phyloP scores from a whole-genome alignment of 768 basidiomycete species.

The Pleurotus tuber-regium region DNA sequence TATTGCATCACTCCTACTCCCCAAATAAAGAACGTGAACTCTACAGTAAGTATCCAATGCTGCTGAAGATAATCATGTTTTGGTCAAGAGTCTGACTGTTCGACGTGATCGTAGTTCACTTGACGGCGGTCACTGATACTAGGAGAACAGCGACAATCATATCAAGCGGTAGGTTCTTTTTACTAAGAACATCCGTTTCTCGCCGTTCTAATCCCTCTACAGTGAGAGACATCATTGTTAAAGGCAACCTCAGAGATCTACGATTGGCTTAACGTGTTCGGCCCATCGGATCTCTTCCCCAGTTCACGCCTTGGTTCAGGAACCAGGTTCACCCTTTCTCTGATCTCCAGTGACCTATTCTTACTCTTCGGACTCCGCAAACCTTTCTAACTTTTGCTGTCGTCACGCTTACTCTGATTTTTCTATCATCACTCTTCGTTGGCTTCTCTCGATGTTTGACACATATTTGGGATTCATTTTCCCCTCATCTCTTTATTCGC shows the following conservation, averaged over 20 bases:
- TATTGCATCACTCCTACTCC: slow-evolving; percentile 63
- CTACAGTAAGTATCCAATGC: slow-evolving; percentile 52
- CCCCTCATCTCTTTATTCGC: too few species aligned
- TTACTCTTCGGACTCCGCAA: too few species aligned
- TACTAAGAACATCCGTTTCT: slow-evolving; percentile 8
- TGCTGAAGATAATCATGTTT: not conserved
- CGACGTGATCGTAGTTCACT: slow-evolving; percentile 51
- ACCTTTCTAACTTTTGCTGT: too few species aligned
- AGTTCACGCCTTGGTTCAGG: not conserved
- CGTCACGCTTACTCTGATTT: not conserved
- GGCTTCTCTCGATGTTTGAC: not conserved
- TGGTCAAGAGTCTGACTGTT: slow-evolving; percentile 6
- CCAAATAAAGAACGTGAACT: slow-evolving; percentile 72
- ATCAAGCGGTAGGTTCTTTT: slow-evolving; percentile 51
- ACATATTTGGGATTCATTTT: not conserved
- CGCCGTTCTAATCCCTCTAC: slow-evolving; percentile 4
- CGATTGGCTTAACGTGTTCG: slow-evolving; percentile 43
- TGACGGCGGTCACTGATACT: slow-evolving; percentile 82
- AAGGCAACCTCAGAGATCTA: slow-evolving; percentile 61
- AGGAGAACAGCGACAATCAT: slow-evolving; percentile 72
- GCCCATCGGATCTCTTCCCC: too few species aligned
- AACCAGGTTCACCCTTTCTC: too few species aligned
- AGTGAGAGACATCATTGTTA: slow-evolving; percentile 74
- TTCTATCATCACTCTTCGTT: not conserved
- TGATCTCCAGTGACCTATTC: too few species aligned